phyloP scores from a whole-genome alignment of 768 basidiomycete species.

The Pholiota conissans region DNA sequence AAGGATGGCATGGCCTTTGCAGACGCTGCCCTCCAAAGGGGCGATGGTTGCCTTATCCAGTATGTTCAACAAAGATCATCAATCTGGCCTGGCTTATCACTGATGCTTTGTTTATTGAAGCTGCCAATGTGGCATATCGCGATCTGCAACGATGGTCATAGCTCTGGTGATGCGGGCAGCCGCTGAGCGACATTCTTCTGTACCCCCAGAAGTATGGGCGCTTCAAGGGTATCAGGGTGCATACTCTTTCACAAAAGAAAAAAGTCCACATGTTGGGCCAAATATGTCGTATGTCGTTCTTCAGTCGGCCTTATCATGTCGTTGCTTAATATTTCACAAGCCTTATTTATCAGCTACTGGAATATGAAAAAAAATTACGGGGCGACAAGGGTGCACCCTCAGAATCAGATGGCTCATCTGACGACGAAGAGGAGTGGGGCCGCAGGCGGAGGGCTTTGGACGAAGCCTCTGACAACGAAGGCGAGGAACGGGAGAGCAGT shows the following conservation, averaged over 20 bases:
- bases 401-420: conserved; percentile 57
- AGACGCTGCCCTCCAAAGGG: conserved; percentile 72
- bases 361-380: conserved; percentile 80
- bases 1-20: conserved; percentile 79
- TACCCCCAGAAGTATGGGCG: conserved; percentile 74
- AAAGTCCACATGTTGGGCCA: conserved; percentile 85
- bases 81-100: conserved; percentile 20
- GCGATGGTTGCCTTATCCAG: conserved; percentile 85
- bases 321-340: conserved; percentile 38
- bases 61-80: conserved; percentile 41
- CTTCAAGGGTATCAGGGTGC: conserved; percentile 89
- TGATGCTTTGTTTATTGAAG: conserved; percentile 37
- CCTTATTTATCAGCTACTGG: conserved; percentile 90
- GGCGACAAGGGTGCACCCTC: conserved; percentile 42
- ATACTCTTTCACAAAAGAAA: conserved; percentile 87
- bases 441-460: conserved; percentile 65
- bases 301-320: conserved; percentile 17
- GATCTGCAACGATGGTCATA: conserved; percentile 87
- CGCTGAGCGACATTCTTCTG: conserved; percentile 59
- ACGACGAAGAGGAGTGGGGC: conserved; percentile 80
- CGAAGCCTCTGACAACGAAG: conserved; percentile 48
- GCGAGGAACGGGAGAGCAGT: conserved; percentile 54
- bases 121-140: conserved; percentile 92
- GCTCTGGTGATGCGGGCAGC: conserved; percentile 95
- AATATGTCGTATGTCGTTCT: conserved; percentile 91